Evolutionary conservation across 2,329 filamentous ascomycete species (phyloP).

Genomic region (Xylariaceae sp.): DNA sequence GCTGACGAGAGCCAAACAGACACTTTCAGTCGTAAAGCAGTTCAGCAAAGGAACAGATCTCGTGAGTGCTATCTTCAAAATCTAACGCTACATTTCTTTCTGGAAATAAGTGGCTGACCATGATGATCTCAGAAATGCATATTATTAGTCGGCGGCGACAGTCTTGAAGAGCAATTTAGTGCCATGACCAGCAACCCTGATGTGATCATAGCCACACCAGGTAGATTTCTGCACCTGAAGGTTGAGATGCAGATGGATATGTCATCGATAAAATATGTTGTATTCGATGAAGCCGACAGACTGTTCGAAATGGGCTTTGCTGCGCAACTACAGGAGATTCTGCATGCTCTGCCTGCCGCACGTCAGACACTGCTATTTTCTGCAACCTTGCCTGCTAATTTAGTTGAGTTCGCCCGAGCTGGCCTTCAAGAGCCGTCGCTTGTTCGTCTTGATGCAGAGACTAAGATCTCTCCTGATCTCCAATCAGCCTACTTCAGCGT

Average conservation of each 20-base stretch:
- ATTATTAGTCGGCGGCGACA: constrained; percentile 89
- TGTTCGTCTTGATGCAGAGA: constrained; percentile 87
- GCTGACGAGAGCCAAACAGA: constrained; percentile 33
- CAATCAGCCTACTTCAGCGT: constrained; percentile 92
- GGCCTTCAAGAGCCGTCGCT: constrained; percentile 89
- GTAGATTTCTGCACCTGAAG: constrained; percentile 92
- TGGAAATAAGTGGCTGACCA: not conserved
- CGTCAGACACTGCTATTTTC: constrained; percentile 94
- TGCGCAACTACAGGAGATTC: constrained; percentile 85
- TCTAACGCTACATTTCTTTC: not conserved
- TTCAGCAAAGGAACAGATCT: constrained; percentile 86
- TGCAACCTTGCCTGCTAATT: constrained; percentile 85
- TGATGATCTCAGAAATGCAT: constrained; percentile 47
- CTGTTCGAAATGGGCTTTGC: constrained; percentile 97
- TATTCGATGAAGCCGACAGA: constrained; percentile 96
- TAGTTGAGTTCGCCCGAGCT: constrained; percentile 93
- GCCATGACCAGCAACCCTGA: constrained; percentile 94
- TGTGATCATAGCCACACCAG: constrained; percentile 94
- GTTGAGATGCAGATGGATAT: constrained; percentile 93
- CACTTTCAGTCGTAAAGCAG: constrained; percentile 93
- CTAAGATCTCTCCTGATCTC: constrained; percentile 93
- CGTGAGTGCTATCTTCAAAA: constrained; percentile 63
- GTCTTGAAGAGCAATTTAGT: constrained; percentile 89
- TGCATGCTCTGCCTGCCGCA: constrained; percentile 77
- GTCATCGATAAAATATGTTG: constrained; percentile 87